These are phyloP conservation scores for Wickerhamiella parazyma DNA, from an alignment of 805 yeast species.

Conservation along the genomic window DNA sequence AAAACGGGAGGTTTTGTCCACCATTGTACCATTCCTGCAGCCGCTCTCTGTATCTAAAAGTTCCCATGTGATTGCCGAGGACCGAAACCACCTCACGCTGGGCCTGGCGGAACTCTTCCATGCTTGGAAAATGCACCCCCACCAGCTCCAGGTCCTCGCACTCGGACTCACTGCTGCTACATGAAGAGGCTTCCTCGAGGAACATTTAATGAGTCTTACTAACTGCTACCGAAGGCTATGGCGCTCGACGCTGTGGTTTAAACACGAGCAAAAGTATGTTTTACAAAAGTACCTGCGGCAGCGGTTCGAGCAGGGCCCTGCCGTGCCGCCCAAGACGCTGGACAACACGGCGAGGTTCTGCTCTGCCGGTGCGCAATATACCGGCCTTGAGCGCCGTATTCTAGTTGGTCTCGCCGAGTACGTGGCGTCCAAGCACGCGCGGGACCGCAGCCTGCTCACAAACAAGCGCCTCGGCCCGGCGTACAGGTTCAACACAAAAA, in stretches of 20 bases:
- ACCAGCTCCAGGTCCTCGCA: constrained; percentile 1
- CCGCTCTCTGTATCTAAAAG: constrained; percentile 1
- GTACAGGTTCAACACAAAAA: constrained; percentile 25
- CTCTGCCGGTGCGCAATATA: constrained; percentile 15
- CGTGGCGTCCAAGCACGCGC: constrained; percentile 1
- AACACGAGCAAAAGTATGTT: not conserved
- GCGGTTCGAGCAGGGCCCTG: not conserved
- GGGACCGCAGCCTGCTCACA: constrained; percentile 15
- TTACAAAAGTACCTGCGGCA: not conserved
- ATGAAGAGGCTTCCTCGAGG: not conserved
- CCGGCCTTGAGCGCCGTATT: constrained; percentile 20
- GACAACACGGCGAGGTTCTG: constrained; percentile 16
- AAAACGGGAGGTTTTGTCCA: constrained; percentile 1
- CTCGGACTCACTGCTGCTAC: not conserved
- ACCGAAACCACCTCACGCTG: constrained; percentile 2
- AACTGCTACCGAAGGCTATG: constrained; percentile 1
- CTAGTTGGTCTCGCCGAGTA: constrained; percentile 7
- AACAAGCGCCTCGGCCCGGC: constrained; percentile 17
- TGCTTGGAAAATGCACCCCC: constrained; percentile 1
- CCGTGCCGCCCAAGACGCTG: not conserved
- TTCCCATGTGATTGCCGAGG: constrained; percentile 2
- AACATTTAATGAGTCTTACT: not conserved
- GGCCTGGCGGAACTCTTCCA: constrained; percentile 2
- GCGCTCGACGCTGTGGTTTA: constrained; percentile 1
- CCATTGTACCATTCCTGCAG: constrained; percentile 7